phyloP scores from a whole-genome alignment of 768 basidiomycete species.

The Dendrothele bispora region DNA sequence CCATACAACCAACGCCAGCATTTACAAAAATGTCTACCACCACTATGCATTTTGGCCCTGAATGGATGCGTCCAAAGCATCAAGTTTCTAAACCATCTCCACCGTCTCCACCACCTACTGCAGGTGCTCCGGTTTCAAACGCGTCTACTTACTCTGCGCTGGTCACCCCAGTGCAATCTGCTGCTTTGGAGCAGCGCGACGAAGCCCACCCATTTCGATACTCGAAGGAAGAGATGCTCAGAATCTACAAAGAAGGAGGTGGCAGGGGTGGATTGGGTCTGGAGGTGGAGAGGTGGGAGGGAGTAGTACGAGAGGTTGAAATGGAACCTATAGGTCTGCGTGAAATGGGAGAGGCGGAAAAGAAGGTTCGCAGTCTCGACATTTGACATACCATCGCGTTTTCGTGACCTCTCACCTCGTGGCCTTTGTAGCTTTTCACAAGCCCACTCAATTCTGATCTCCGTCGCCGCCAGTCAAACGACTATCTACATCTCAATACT shows the following conservation, averaged over 20 bases:
- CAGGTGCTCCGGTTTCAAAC: constrained; percentile 40
- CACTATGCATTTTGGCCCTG: constrained; percentile 89
- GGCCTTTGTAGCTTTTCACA: constrained; percentile 64
- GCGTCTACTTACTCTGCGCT: constrained; percentile 72
- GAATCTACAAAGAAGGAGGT: constrained; percentile 79
- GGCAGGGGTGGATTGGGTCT: constrained; percentile 73
- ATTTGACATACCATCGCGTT: constrained; percentile 17
- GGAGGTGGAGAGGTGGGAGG: constrained; percentile 89
- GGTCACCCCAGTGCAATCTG: constrained; percentile 53
- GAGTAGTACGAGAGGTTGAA: constrained; percentile 77
- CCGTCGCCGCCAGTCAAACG: constrained; percentile 81
- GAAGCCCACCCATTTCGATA: constrained; percentile 81
- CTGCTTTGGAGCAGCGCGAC: constrained; percentile 56
- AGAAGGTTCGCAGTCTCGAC: constrained; percentile 63
- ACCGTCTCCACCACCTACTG: constrained; percentile 60
- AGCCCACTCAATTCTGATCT: constrained; percentile 84
- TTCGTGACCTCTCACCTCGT: constrained; percentile 18
- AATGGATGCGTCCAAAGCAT: constrained; percentile 89
- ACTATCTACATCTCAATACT: constrained; percentile 60
- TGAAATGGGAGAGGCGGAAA: constrained; percentile 82
- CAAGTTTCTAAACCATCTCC: constrained; percentile 52
- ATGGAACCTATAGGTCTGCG: constrained; percentile 73
- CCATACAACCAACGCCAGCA: constrained; percentile 8
- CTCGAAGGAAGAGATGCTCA: constrained; percentile 80
- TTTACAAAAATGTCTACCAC: constrained; percentile 48